Evolutionary conservation across 768 basidiomycete genomes (phyloP), one percentile per base, ranked within the genome.

Genomic region (Mycena epipterygia): DNA sequence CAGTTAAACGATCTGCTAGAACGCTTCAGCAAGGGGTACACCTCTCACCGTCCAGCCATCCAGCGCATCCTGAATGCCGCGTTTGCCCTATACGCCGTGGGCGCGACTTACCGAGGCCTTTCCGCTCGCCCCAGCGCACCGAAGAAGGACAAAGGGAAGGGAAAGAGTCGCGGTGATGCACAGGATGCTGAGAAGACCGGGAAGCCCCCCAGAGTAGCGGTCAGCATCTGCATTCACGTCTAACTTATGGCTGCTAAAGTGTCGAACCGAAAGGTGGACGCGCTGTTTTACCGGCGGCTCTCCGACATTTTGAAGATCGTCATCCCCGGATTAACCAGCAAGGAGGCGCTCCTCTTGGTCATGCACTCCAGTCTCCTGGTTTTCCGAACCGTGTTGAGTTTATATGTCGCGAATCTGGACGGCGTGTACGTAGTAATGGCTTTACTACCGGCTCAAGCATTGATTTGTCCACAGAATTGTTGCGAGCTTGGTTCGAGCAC

Each of bases 371-470:
- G 91, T 76, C 86, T 99, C 66, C 88, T 99, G 62, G 86, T 99
- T 17, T 93, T 95, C 73, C 85, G 97, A 74, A 99, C 97, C 5
- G 91, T 94, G 2, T 92, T 99, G 52, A 97, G 95, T 19, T 84
- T 99, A 21, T 98, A 98, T 77, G 96, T 99, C 55, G 97, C 97
- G 8, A 90, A 93, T 25, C 86, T 99, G 55, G 97, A 99, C 77
- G 97, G 97, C 80, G 92, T 89, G 93, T 95, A 75, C 73, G 90
- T 84, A 9, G 19, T 39, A 17, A 39, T 33, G 72, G 75, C 68
- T 27, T 56, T 17, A 13, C 41, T 41, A 23, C 37, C 16, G 13
- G 27, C 5, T 37, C 5, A 7, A 21, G 11, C 14, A 39, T 64
- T 30, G 39, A 42, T 56, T 61, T 17, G 21, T 55, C 56, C 25